phyloP scores from a whole-genome alignment of 1,284 basidiomycete species.

The Leccinum subrobustum region DNA sequence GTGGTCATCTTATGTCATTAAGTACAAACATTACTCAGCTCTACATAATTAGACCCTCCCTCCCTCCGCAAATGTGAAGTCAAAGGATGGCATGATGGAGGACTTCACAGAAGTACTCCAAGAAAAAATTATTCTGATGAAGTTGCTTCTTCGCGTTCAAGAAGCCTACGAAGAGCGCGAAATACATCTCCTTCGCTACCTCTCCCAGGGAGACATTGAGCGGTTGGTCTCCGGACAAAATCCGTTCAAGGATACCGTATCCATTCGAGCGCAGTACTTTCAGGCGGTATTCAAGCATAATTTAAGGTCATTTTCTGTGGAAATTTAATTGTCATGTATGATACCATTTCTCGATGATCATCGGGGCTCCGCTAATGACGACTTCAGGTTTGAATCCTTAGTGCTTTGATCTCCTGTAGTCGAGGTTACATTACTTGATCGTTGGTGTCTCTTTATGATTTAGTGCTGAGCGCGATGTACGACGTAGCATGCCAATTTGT shows the following conservation, averaged over 20 bases:
- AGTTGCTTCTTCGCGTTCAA: not conserved
- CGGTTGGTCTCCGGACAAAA: not conserved
- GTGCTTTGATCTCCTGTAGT: too few species aligned
- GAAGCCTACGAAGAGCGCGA: not conserved
- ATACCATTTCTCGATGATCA: not conserved
- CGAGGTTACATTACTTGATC: too few species aligned
- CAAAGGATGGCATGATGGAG: not conserved
- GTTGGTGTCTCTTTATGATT: too few species aligned
- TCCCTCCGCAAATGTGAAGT: not conserved
- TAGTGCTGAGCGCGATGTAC: too few species aligned
- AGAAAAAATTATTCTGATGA: not conserved
- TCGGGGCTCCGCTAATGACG: not conserved
- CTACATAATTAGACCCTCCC: not conserved
- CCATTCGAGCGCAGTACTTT: not conserved
- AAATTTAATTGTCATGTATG: not conserved
- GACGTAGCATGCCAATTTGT: not conserved
- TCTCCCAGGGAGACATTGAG: not conserved
- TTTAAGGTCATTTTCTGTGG: not conserved
- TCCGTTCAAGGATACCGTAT: not conserved
- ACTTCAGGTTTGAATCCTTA: not conserved
- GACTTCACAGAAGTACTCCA: not conserved
- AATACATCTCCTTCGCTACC: not conserved
- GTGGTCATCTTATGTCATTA: not conserved
- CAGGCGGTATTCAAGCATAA: not conserved
- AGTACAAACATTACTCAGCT: not conserved